A percentile compares a stretch with the other conserved stretches of the same genome.
phyloP scores from a whole-genome alignment of 352 stramenopile species.

The Phytophthora multivora region DNA sequence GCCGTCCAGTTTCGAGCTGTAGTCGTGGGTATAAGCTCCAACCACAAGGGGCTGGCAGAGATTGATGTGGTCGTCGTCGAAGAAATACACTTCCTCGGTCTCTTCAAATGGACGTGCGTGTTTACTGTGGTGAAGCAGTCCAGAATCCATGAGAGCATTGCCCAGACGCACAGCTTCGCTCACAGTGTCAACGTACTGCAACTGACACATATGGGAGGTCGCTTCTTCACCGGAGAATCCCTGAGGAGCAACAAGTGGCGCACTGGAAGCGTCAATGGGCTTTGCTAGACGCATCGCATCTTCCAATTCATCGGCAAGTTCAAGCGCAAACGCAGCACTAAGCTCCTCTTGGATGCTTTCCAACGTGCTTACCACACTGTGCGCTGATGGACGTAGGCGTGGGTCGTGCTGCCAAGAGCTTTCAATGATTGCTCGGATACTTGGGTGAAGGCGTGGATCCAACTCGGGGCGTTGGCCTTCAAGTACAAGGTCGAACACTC shows the following conservation, averaged over 20 bases:
- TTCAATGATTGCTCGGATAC: slow-evolving; percentile 50
- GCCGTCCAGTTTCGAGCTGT: slow-evolving; percentile 1
- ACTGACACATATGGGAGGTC: slow-evolving; percentile 43
- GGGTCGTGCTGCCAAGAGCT: slow-evolving; percentile 48
- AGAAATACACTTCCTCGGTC: slow-evolving; percentile 47
- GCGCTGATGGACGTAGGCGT: slow-evolving; percentile 44
- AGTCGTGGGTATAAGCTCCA: slow-evolving; percentile 26
- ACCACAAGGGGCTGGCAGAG: slow-evolving; percentile 48
- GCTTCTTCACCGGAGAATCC: slow-evolving; percentile 48
- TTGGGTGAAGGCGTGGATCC: slow-evolving; percentile 36
- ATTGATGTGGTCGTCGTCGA: slow-evolving; percentile 59
- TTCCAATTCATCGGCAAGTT: slow-evolving; percentile 48
- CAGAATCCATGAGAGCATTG: slow-evolving; percentile 69
- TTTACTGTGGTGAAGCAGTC: slow-evolving; percentile 58
- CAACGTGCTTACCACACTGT: slow-evolving; percentile 47
- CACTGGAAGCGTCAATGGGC: slow-evolving; percentile 37
- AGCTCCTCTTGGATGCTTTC: slow-evolving; percentile 58
- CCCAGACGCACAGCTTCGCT: slow-evolving; percentile 62
- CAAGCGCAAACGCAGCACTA: slow-evolving; percentile 41
- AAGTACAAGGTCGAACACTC: slow-evolving; percentile 57
- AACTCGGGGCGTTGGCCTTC: slow-evolving; percentile 53
- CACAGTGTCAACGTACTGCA: slow-evolving; percentile 44
- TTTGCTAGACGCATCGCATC: slow-evolving; percentile 35
- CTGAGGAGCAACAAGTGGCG: slow-evolving; percentile 25
- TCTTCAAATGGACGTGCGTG: slow-evolving; percentile 50